phyloP scores from a whole-genome alignment of 2,329 filamentous ascomycete genomes.

The Monilinia polystroma region DNA sequence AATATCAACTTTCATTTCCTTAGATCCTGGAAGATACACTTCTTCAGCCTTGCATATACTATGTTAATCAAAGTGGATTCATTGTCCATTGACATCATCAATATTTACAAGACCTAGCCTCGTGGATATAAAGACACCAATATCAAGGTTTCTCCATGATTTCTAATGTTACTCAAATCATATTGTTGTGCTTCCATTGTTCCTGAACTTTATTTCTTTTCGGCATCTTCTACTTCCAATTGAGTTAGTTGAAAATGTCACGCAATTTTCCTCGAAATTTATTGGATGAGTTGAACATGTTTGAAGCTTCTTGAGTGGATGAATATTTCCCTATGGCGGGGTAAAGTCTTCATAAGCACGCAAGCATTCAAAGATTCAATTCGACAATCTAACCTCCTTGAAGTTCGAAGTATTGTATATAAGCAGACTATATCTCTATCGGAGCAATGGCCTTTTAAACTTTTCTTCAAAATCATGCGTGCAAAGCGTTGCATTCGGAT shows the following conservation, averaged over 20 bases:
- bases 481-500: not conserved
- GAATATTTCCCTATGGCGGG: constrained; percentile 2
- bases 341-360: not conserved
- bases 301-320: not conserved
- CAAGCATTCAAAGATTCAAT: constrained; percentile 4
- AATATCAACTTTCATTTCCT: not conserved
- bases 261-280: constrained; percentile 1
- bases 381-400: not conserved
- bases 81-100: constrained; percentile 11
- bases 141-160: not conserved
- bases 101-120: constrained; percentile 11
- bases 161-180: constrained; percentile 9
- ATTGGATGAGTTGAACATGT: not conserved
- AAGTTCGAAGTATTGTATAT: constrained; percentile 3
- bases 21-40: not conserved
- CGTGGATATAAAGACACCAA: constrained; percentile 9
- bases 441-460: not conserved
- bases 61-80: constrained; percentile 6
- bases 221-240: not conserved
- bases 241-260: constrained; percentile 1
- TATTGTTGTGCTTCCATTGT: not conserved
- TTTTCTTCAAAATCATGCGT: not conserved
- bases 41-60: constrained; percentile 21
- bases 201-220: not conserved
- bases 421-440: not conserved